Base-by-base conservation (phyloP, 2,329 filamentous ascomycete genomes). In the Ophiostoma triangulosporum region DNA sequence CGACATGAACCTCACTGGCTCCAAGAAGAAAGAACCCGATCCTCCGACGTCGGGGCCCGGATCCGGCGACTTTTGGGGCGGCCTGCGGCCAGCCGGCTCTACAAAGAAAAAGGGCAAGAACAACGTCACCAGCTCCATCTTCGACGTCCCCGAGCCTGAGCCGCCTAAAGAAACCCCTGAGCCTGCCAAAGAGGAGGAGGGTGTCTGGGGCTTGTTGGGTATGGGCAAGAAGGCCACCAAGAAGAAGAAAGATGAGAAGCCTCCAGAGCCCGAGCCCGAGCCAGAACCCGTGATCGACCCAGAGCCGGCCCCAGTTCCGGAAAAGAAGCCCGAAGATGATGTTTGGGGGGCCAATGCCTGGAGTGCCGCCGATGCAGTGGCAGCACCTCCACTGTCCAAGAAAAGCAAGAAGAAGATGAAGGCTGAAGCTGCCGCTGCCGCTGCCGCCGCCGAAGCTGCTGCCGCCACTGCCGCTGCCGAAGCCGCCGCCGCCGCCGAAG, bases 191-290 rank as follows among this genome's bases (percentile, higher is more conserved):
- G 55, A 59, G 27, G 57, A 56, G 17, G 57, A 58, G n/a, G 14
- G 66, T 20, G 65, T 66, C 48, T 73, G 68, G 71, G 70, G 63
- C 56, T 72, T 69, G 65, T 65, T 63, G 58, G 67, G 68, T 50
- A 62, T 67, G 50, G 70, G 72, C 56, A 70, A 69, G 58, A 71
- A 54, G 27, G 59, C 57, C 64, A 64, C 60, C 58, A 64, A 48
- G 63, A 69, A 56, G 36, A 57, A 53, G n/a, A 56, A 56, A 43
- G 52, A 48, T 12, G 46, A 48, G 17, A 48, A 33, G 46, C 27
- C 27, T 12, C 45, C 27, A 1, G 48, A 54, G n/a, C 48, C 43
- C 11, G 50, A 51, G 24, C 32, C 50, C 3, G 50, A 55, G 24
- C 40, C 48, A 3, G 48, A 52, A 27, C 31, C 36, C 2, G 43